Percentiles rank a stretch among this genome's conserved stretches.
phyloP scores from a whole-genome alignment of 2,329 filamentous ascomycete genomes.

The Aspergillus flavus region DNA sequence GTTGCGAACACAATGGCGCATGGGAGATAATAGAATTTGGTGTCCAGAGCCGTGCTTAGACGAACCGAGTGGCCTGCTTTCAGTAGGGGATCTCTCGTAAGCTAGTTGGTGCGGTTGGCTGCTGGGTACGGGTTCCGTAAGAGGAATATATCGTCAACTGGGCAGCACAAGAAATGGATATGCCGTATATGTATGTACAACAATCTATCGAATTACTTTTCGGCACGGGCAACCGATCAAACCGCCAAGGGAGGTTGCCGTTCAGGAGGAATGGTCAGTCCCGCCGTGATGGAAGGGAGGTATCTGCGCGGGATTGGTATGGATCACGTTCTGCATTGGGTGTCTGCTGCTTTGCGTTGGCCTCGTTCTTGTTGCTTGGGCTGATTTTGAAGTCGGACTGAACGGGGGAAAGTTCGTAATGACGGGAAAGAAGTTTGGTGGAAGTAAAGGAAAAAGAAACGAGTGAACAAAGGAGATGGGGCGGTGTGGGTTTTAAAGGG shows the following conservation, averaged over 20 bases:
- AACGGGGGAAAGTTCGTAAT: not conserved
- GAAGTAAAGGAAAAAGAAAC: not conserved
- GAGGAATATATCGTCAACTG: not conserved
- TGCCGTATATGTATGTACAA: conserved; percentile 5
- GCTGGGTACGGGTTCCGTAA: not conserved
- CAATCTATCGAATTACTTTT: conserved; percentile 9
- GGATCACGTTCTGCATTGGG: conserved; percentile 27
- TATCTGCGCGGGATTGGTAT: conserved; percentile 25
- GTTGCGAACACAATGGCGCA: conserved; percentile 9
- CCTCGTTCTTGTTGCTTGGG: conserved; percentile 11
- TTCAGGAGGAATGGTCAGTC: conserved; percentile 15
- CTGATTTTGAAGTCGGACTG: not conserved
- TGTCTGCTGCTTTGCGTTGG: conserved; percentile 4
- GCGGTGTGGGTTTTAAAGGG: conserved; percentile 4
- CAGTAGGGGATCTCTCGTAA: not conserved
- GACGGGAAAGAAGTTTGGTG: not conserved
- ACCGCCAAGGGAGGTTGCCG: not conserved
- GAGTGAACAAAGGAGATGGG: not conserved
- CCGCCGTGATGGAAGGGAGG: conserved; percentile 29
- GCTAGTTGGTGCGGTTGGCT: not conserved
- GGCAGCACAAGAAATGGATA: not conserved
- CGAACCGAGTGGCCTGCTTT: not conserved
- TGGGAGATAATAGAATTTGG: conserved; percentile 6
- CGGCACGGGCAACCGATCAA: not conserved
- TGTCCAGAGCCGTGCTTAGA: not conserved